Conservation (phyloP, 257 asterid species). For the Nicotiana attenuata region DNA sequence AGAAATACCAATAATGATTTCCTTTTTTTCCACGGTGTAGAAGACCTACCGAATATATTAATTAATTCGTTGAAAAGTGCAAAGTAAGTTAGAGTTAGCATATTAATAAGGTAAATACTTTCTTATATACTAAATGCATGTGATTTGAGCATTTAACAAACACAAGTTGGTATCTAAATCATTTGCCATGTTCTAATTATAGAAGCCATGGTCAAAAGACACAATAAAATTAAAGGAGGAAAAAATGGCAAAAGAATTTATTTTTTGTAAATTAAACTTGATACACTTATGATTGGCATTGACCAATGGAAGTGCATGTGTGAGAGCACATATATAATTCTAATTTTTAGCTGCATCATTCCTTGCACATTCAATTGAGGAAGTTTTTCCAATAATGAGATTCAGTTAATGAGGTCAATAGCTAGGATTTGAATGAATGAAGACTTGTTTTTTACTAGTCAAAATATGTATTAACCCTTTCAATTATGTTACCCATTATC, state of each 20-base stretch:
- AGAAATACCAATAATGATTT: too few species aligned
- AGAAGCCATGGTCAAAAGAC: conserved; percentile 11
- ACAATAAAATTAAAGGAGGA: background rate
- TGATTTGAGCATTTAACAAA: background rate
- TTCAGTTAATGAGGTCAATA: conserved; percentile 39
- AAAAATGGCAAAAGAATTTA: background rate
- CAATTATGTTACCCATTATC: conserved; percentile 10
- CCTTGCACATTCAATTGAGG: conserved; percentile 26
- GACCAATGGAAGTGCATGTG: conserved; percentile 10
- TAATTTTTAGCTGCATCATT: conserved; percentile 10
- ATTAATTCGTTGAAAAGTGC: background rate
- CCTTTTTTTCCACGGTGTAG: too few species aligned
- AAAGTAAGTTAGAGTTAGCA: background rate
- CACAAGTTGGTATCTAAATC: conserved; percentile 7
- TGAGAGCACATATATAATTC: conserved; percentile 1
- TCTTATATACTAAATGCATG: background rate
- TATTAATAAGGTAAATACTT: background rate
- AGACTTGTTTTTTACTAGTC: conserved; percentile 17
- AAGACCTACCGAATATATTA: too few species aligned
- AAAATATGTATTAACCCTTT: background rate
- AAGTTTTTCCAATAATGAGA: conserved; percentile 32
- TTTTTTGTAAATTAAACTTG: background rate
- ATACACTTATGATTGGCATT: conserved; percentile 13
- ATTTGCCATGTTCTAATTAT: conserved; percentile 4
- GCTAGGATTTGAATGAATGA: conserved; percentile 36